Base-by-base conservation (phyloP, 176 grass and related monocot genomes). In the Bolboschoenus planiculmis region DNA sequence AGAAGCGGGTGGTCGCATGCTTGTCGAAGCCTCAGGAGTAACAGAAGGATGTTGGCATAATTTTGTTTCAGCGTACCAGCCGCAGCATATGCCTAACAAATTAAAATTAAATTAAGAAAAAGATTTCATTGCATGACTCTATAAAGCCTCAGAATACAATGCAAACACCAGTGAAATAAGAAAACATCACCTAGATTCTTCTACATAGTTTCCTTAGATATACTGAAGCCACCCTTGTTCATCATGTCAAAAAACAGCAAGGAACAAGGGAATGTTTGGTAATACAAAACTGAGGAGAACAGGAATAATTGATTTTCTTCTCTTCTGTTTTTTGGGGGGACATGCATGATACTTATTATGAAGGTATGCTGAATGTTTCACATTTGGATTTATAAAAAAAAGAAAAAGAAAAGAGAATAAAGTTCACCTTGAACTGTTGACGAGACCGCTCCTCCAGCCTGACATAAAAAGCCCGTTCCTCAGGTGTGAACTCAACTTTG, bases 11-110 rank as follows among this genome's bases (percentile, higher is more conserved):
- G 97, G 84, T 96, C 93, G 64, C 97, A 99, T 10, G 97, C 97
- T 85, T 99, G 97, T 79, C 96, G 84, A 85, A 99, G 97, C 7
- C 97, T 89, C 77, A 99, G 77, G 18, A 99, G 81, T 90, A 99
- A 74, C 83, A 99, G 62, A 84, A 99, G 93, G 78, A 99, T 95
- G 44, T 85, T 99, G 35, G 93, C 97, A 57, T 99, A 99, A 74
- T 99, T 99, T 91, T 99, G 97, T 88, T 91, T 99, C 76, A 99
- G 53, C 14, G 97, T 99, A 46, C 96, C 97, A 79, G 93, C 92
- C 40, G 97, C 97, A 87, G 97, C 97, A 58, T 89, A 99, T 78
- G 80, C 97, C 97, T 99, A 91, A 85, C 85, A 76, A 76, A 51
- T 75, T 51, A 42, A 75, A 63, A 74, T 47, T 44, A 48, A 75